Base-by-base conservation (phyloP, 177 flowering plant genomes). In the Vitis hybrid region DNA sequence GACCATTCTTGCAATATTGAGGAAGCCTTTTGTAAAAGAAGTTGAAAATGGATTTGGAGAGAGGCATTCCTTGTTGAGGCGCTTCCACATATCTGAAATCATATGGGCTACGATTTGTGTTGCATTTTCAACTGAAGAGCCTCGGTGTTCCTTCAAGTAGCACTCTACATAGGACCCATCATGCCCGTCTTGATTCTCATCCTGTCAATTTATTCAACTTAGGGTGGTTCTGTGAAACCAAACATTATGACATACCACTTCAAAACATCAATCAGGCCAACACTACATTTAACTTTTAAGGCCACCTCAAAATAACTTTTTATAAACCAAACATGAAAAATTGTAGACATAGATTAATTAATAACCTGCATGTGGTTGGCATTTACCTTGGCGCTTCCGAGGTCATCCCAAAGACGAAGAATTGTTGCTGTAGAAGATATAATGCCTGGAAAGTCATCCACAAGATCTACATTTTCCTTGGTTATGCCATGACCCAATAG, bases 381-480 rank as follows among this genome's bases (percentile, higher is more conserved):
- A 21, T 21, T 11, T 74, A 89, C 89, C 88, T 83, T 68, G 32
- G 88, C 88, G 72, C 81, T 82, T 76, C 85, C 90, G 52, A 88
- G 58, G 54, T 88, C 92, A 71, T 88, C 87, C 82, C 83, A 86
- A 11, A 88, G 84, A 6, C 93, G 86, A 63, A 87, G 85, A 63
- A 89, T 81, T 6, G 74, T 62, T 0, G 84, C 86, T 0, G 76
- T 49, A 21, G 76, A 77, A 7, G 79, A 72, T 0, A 80, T 51
- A 1, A 84, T 77, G 13, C 26, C 72, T 1, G 83, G 80, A 34
- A 15, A 52, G 6, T 64, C 51, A 2, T 80, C 77, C 32, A 82
- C 9, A 23, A 52, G 48, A 8, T 73, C 68, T 14, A 72, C 72
- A 17, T n/a, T 74, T 60, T 75, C 73, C 5, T 68, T 34, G 18